These are phyloP conservation scores for Gryganskiella cystojenkinii DNA, from an alignment of 192 early-diverging fungal species.

Conservation along the genomic window DNA sequence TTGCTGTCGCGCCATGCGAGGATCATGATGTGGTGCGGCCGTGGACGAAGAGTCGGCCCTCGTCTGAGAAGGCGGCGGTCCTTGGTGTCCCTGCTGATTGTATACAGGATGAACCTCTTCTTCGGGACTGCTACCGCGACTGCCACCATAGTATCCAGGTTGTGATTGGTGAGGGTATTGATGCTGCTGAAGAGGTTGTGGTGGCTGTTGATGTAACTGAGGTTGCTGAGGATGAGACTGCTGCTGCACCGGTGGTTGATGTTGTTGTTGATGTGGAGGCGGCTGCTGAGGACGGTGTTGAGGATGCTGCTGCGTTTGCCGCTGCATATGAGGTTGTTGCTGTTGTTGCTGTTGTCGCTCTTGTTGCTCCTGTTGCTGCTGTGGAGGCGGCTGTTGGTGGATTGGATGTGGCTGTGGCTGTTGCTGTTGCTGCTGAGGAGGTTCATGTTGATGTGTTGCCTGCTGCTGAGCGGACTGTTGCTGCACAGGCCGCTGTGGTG, in stretches of 20 bases:
- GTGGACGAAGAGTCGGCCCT: too few species aligned
- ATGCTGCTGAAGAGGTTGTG: not conserved
- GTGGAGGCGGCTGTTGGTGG: not conserved
- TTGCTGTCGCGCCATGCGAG: too few species aligned
- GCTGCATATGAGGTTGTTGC: constrained; percentile 1
- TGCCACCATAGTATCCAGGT: not conserved
- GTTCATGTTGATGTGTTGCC: not conserved
- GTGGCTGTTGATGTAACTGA: not conserved
- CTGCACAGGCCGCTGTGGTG: not conserved
- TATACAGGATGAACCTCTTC: not conserved
- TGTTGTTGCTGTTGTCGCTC: constrained; percentile 1
- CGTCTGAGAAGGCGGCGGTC: too few species aligned
- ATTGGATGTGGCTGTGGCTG: not conserved
- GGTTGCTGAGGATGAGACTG: constrained; percentile 8
- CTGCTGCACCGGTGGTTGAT: constrained; percentile 4
- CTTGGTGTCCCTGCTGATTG: not conserved
- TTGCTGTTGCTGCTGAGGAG: constrained; percentile 4
- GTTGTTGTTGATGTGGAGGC: constrained; percentile 2
- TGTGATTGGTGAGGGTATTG: constrained; percentile 6
- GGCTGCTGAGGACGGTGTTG: constrained; percentile 6
- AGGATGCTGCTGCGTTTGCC: not conserved
- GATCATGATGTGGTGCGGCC: too few species aligned
- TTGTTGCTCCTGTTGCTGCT: constrained; percentile 7
- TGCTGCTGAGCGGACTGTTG: not conserved
- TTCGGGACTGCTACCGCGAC: constrained; percentile 6